Evolutionary conservation across 106 monocot species (phyloP).

Genomic region (Dioscorea alata): DNA sequence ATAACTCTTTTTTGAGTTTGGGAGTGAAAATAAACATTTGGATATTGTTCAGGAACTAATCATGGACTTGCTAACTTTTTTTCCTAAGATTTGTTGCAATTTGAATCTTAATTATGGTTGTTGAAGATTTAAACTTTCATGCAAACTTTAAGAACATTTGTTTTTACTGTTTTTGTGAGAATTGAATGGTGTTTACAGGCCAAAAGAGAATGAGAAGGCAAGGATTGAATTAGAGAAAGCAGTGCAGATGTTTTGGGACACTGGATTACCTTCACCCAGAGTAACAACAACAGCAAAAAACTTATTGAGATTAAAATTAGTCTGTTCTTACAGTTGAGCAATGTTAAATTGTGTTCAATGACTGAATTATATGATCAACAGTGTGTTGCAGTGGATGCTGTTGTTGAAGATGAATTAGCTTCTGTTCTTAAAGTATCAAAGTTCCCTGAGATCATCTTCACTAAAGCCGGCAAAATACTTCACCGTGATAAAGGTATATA

Average conservation of each 20-base stretch:
- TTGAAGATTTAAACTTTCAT: too few species aligned
- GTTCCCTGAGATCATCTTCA: constrained; percentile 86
- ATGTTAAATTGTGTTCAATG: too few species aligned
- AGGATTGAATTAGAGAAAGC: constrained; percentile 66
- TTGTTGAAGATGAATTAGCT: constrained; percentile 60
- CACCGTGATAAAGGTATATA: constrained; percentile 70
- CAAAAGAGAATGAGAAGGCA: constrained; percentile 70
- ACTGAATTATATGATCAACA: constrained; percentile 7
- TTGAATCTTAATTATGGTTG: too few species aligned
- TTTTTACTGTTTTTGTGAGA: too few species aligned
- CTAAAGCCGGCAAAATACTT: constrained; percentile 83
- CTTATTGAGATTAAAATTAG: too few species aligned
- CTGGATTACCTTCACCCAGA: constrained; percentile 75
- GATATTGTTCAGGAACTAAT: too few species aligned
- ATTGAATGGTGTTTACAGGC: constrained; percentile 27
- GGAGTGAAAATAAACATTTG: too few species aligned
- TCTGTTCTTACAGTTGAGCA: too few species aligned
- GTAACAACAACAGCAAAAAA: constrained; percentile 18
- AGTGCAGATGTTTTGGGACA: constrained; percentile 72
- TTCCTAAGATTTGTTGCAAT: too few species aligned
- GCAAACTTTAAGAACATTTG: too few species aligned
- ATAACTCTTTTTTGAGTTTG: too few species aligned
- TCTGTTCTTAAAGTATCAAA: constrained; percentile 50
- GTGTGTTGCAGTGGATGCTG: constrained; percentile 90
- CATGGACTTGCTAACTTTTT: too few species aligned